These are phyloP conservation scores for Hypoxylon sp. DNA, from an alignment of 2,329 filamentous ascomycete species.

Conservation along the genomic window DNA sequence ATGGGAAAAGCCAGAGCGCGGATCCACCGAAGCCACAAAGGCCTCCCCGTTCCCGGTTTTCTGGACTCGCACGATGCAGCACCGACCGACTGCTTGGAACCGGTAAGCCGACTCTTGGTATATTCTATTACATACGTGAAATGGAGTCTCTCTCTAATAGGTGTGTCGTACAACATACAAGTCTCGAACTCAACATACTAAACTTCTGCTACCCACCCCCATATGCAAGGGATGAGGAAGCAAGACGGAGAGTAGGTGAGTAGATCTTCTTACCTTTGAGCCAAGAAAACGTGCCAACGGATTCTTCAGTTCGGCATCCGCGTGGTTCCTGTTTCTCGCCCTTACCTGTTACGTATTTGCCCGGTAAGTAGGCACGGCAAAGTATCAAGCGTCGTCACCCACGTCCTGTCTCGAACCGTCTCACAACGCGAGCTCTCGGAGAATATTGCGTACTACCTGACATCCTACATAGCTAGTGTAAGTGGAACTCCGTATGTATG, in stretches of 20 bases:
- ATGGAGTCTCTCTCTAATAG: constrained; percentile 1
- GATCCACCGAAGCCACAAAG: constrained; percentile 18
- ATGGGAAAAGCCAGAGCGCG: too few species aligned
- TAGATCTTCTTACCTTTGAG: background rate
- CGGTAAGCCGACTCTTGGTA: constrained; percentile 2
- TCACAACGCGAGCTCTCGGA: constrained; percentile 33
- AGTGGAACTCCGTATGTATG: constrained; percentile 1
- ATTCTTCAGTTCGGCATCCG: background rate
- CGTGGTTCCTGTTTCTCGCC: background rate
- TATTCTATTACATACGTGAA: background rate
- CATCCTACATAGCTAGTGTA: background rate
- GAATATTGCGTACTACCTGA: constrained; percentile 20
- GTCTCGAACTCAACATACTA: background rate
- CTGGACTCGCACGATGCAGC: constrained; percentile 25
- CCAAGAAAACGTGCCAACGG: background rate
- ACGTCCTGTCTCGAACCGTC: constrained; percentile 26
- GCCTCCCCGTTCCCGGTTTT: constrained; percentile 29
- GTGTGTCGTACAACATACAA: background rate
- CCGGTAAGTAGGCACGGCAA: too few species aligned
- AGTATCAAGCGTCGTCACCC: constrained; percentile 4
- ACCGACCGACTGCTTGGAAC: constrained; percentile 30
- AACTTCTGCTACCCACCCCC: background rate
- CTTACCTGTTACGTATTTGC: background rate
- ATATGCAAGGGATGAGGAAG: constrained; percentile 18
- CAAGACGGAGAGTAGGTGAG: background rate